Evolutionary conservation across 306 rosid species (phyloP).

Genomic region (Adenanthera pavonina): DNA sequence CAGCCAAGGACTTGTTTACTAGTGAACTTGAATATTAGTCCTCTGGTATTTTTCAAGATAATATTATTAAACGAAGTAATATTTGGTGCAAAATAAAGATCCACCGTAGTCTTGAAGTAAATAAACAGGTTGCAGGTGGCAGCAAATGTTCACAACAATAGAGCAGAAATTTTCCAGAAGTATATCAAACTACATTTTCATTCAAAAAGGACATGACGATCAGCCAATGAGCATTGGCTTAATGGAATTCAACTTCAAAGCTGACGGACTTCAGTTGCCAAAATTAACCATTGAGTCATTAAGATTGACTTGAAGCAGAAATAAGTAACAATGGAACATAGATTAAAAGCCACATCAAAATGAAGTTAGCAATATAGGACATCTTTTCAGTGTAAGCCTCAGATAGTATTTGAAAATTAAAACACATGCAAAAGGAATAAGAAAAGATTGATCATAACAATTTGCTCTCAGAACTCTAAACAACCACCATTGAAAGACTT

Average conservation of each 20-base stretch:
- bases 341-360: not conserved
- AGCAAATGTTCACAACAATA: not conserved
- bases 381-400: not conserved
- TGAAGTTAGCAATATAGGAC: not conserved
- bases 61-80: not conserved
- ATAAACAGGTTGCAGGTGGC: not conserved
- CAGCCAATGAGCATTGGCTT: not conserved
- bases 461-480: not conserved
- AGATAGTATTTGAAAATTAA: not conserved
- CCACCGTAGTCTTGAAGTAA: not conserved
- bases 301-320: not conserved
- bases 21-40: not conserved
- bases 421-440: not conserved
- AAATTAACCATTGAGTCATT: not conserved
- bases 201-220: not conserved
- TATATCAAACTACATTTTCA: not conserved
- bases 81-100: not conserved
- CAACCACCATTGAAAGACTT: not conserved
- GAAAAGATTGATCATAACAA: not conserved
- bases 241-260: not conserved
- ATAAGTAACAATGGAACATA: not conserved
- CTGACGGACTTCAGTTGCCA: not conserved
- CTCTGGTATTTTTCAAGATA: not conserved
- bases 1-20: slow-evolving; percentile 11
- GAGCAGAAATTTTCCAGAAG: not conserved